These are phyloP conservation scores for Eremothecium gossypii DNA, from an alignment of 1,139 yeast species.

Conservation along the genomic window DNA sequence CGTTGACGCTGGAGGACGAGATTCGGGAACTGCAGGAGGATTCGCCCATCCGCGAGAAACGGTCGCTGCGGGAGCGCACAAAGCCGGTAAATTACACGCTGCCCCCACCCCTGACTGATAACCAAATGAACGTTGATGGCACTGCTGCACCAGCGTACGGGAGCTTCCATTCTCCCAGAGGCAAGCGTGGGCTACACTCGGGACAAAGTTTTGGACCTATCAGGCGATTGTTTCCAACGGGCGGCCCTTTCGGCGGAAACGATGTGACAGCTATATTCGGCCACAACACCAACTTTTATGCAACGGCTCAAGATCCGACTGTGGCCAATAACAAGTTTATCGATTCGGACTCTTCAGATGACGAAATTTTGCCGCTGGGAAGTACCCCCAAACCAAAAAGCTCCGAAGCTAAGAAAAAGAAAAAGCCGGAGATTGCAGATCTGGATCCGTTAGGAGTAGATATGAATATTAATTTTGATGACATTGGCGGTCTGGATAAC, in stretches of 20 bases:
- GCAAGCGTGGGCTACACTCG: slow-evolving; percentile 26
- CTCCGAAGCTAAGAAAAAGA: slow-evolving; percentile 27
- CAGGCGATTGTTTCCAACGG: slow-evolving; percentile 76
- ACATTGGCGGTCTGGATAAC: slow-evolving; percentile 87
- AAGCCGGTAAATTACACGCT: slow-evolving; percentile 68
- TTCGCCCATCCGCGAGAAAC: slow-evolving; percentile 36
- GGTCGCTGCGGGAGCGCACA: slow-evolving; percentile 69
- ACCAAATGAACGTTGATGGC: slow-evolving; percentile 32
- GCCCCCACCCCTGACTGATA: slow-evolving; percentile 69
- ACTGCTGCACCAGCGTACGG: slow-evolving; percentile 15
- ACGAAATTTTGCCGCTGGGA: slow-evolving; percentile 35
- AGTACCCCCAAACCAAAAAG: slow-evolving; percentile 22
- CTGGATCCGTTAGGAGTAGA: slow-evolving; percentile 93
- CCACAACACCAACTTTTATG: slow-evolving; percentile 41
- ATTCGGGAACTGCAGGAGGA: slow-evolving; percentile 36
- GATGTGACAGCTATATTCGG: slow-evolving; percentile 74
- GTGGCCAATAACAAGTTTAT: slow-evolving; percentile 24
- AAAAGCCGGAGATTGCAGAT: slow-evolving; percentile 73
- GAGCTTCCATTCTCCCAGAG: slow-evolving; percentile 22
- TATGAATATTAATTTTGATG: slow-evolving; percentile 81
- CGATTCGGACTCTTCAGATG: slow-evolving; percentile 72
- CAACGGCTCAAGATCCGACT: slow-evolving; percentile 34
- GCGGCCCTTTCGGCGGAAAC: slow-evolving; percentile 96
- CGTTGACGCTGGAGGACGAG: slow-evolving; percentile 31
- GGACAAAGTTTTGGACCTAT: slow-evolving; percentile 32